These are phyloP conservation scores for Cutaneotrichosporon mucoides DNA, from an alignment of 1,284 basidiomycete genomes.

Conservation along the genomic window DNA sequence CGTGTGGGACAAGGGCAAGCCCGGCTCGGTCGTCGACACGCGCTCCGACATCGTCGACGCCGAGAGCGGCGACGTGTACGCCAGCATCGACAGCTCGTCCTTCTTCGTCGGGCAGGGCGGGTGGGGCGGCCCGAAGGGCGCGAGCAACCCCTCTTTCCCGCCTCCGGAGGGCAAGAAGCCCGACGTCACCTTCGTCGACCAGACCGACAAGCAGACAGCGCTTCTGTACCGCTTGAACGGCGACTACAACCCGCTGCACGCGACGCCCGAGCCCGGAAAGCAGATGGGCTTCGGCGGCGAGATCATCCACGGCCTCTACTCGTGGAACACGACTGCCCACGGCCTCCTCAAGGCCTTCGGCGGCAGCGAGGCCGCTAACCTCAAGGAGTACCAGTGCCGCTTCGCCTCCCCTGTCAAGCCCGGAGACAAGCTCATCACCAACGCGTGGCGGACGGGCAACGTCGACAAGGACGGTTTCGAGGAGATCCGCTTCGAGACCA, in stretches of 20 bases:
- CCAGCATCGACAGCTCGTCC: constrained; percentile 2
- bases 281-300: constrained; percentile 23
- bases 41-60: constrained; percentile 19
- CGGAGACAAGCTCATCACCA: constrained; percentile 19
- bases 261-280: constrained; percentile 20
- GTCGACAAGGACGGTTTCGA: constrained; percentile 22
- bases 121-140: constrained; percentile 21
- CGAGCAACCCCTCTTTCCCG: constrained; percentile 5
- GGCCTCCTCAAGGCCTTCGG: constrained; percentile 17
- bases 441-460: constrained; percentile 16
- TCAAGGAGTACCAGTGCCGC: constrained; percentile 21
- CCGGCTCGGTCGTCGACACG: constrained; percentile 18
- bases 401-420: constrained; percentile 19
- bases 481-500: constrained; percentile 19
- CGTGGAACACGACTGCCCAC: constrained; percentile 22
- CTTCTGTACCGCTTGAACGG: constrained; percentile 22
- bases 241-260: constrained; percentile 24
- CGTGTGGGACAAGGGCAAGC: constrained; percentile 24
- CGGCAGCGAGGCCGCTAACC: constrained; percentile 13
- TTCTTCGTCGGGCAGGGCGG: constrained; percentile 22
- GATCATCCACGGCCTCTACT: constrained; percentile 24
- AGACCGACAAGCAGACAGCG: constrained; percentile 16
- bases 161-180: constrained; percentile 9
- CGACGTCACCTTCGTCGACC: constrained; percentile 9
- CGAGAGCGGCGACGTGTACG: constrained; percentile 11